These are phyloP conservation scores for Teratosphaeria zuluensis DNA, from an alignment of 2,329 filamentous ascomycete species.

Conservation along the genomic window DNA sequence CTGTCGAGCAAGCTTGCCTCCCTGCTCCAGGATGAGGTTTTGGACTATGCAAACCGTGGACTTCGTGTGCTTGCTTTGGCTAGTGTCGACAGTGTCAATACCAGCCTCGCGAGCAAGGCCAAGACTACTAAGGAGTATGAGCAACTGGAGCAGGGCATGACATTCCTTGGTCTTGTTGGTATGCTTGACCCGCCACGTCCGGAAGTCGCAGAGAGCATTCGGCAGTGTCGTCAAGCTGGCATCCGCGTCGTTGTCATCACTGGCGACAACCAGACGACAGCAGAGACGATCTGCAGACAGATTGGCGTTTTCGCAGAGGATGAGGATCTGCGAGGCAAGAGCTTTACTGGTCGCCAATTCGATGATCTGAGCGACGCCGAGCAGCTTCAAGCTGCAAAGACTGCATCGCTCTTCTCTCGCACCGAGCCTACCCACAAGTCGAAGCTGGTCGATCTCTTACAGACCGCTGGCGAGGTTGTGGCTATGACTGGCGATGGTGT, in stretches of 20 bases:
- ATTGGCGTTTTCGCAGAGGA: constrained; percentile 82
- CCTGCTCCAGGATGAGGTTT: constrained; percentile 67
- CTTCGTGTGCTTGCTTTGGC: constrained; percentile 92
- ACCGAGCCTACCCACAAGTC: constrained; percentile 95
- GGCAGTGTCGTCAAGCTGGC: constrained; percentile 81
- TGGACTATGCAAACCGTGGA: constrained; percentile 83
- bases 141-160: constrained; percentile 86
- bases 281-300: constrained; percentile 93
- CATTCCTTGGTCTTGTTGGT: constrained; percentile 81
- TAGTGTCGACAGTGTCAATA: constrained; percentile 64
- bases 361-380: constrained; percentile 71
- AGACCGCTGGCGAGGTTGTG: constrained; percentile 85
- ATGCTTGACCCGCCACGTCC: constrained; percentile 96
- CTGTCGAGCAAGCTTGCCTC: constrained; percentile 60
- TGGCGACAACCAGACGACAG: constrained; percentile 94
- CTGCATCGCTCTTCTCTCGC: constrained; percentile 85
- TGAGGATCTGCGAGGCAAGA: constrained; percentile 83
- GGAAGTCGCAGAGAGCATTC: constrained; percentile 78
- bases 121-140: constrained; percentile 77
- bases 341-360: constrained; percentile 90
- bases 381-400: constrained; percentile 74
- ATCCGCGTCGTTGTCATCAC: constrained; percentile 98
- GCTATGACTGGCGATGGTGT: constrained; percentile 99
- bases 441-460: constrained; percentile 92
- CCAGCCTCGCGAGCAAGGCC: constrained; percentile 58